Conservation (phyloP, 2,329 filamentous ascomycete species). For the Colletotrichum sp. region DNA sequence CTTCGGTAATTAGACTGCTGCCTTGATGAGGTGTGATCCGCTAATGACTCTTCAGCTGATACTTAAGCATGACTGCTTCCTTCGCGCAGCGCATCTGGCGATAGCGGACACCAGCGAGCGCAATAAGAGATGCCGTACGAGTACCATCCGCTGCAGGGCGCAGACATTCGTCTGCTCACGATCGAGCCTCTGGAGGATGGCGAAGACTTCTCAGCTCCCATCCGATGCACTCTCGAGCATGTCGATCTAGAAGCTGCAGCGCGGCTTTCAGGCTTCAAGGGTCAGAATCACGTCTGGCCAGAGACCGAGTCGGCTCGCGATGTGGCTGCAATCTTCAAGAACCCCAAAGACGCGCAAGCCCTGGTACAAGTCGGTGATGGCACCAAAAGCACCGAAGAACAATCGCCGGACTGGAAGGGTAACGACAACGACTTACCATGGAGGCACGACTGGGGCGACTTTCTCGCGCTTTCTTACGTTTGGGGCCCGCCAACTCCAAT, state of each 20-base stretch:
- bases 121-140: not conserved
- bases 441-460: not conserved
- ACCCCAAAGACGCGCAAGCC: not conserved
- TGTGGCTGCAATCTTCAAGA: not conserved
- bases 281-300: not conserved
- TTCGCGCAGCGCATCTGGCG: not conserved
- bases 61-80: not conserved
- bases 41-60: not conserved
- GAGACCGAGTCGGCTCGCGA: not conserved
- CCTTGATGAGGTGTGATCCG: not conserved
- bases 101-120: not conserved
- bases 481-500: not conserved
- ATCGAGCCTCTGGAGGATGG: not conserved
- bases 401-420: not conserved
- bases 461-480: not conserved
- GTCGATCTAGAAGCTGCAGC: fast-evolving
- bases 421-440: not conserved
- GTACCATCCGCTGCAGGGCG: not conserved
- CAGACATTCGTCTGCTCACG: not conserved
- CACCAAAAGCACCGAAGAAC: not conserved
- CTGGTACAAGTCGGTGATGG: not conserved
- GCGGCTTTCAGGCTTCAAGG: not conserved
- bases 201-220: not conserved
- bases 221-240: not conserved
- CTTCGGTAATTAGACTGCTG: not conserved